These are phyloP conservation scores for Aspergillus latus DNA, from an alignment of 2,329 filamentous ascomycete genomes.

Conservation along the genomic window DNA sequence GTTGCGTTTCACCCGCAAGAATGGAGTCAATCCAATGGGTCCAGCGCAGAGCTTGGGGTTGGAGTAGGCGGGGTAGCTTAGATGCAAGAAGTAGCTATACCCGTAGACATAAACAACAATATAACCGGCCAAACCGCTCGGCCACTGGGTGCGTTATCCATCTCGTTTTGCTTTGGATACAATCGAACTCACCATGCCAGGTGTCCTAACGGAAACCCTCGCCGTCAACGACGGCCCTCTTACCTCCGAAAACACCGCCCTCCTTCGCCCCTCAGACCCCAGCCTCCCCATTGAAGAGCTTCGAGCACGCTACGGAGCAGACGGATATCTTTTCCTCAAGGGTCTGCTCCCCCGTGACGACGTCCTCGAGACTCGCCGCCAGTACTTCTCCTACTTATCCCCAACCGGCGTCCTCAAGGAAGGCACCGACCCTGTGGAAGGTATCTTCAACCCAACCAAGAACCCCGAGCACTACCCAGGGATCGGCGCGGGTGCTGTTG, in stretches of 20 bases:
- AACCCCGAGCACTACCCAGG: constrained; percentile 50
- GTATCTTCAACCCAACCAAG: constrained; percentile 53
- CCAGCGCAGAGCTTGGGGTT: constrained; percentile 2
- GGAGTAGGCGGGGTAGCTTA: constrained; percentile 4
- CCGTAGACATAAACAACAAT: neutral
- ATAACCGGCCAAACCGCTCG: neutral
- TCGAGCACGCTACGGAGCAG: constrained; percentile 46
- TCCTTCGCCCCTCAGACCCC: constrained; percentile 46
- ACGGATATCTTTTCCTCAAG: constrained; percentile 60
- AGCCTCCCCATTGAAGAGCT: constrained; percentile 51
- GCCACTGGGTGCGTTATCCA: neutral
- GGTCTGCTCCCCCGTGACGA: constrained; percentile 54
- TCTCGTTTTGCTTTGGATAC: neutral
- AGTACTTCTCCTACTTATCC: constrained; percentile 56
- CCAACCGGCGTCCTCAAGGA: constrained; percentile 59
- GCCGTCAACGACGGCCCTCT: constrained; percentile 50
- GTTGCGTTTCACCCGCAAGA: neutral
- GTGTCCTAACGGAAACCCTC: constrained; percentile 16
- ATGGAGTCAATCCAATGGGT: neutral
- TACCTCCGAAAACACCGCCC: constrained; percentile 44
- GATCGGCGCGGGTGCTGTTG: constrained; percentile 54
- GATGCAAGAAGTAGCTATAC: neutral
- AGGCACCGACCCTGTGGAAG: constrained; percentile 52
- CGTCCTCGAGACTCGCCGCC: constrained; percentile 52
- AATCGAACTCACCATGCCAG: constrained; percentile 10